phyloP scores from a whole-genome alignment of 495 filamentous ascomycete species.

The Neurospora discreta region DNA sequence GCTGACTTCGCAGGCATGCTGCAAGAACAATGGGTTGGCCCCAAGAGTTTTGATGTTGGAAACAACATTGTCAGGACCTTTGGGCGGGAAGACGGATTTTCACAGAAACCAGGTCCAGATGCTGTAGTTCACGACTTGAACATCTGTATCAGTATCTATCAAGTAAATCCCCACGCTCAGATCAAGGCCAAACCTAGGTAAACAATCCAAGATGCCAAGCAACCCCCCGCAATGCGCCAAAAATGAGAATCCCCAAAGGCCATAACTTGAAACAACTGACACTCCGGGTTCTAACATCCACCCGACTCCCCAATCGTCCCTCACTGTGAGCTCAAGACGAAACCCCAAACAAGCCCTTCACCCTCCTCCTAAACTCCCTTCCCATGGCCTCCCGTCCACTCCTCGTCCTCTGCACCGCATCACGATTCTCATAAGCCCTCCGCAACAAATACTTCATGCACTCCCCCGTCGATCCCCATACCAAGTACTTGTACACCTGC shows the following conservation, averaged over 20 bases:
- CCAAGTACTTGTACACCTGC: constrained; percentile 75
- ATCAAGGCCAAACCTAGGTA: not conserved
- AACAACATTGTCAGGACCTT: not conserved
- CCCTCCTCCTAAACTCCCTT: constrained; percentile 55
- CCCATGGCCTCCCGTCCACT: constrained; percentile 66
- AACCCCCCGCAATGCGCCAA: not conserved
- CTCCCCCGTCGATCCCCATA: constrained; percentile 85
- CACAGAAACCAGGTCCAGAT: not conserved
- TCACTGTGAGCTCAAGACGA: constrained; percentile 2
- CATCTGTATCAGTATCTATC: not conserved
- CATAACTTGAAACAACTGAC: too few relatives aligned
- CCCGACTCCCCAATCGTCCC: too few relatives aligned
- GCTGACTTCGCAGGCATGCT: too few relatives aligned
- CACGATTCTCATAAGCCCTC: constrained; percentile 82
- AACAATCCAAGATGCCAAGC: not conserved
- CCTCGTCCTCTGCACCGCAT: constrained; percentile 68
- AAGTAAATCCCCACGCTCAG: not conserved
- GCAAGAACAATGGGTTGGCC: too few relatives aligned
- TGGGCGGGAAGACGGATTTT: not conserved
- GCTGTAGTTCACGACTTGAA: not conserved
- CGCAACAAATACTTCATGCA: constrained; percentile 88
- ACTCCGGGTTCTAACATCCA: too few relatives aligned
- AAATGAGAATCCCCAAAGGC: not conserved
- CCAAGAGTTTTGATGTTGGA: too few relatives aligned
- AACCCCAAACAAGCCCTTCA: constrained; percentile 34